phyloP scores from a whole-genome alignment of 2,329 filamentous ascomycete genomes.

The Nemania sp. region DNA sequence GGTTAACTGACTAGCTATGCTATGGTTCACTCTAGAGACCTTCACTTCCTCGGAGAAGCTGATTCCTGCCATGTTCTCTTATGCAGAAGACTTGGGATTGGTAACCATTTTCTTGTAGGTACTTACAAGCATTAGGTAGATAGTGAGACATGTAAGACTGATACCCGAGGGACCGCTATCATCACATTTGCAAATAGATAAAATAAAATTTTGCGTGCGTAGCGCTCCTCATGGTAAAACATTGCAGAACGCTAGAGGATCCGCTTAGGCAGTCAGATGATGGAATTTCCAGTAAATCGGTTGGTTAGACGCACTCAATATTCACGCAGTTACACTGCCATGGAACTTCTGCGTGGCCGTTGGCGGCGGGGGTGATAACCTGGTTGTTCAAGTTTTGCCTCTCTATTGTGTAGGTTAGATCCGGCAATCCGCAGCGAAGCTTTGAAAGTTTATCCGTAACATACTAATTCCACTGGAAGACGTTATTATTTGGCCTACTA shows the following conservation, averaged over 20 bases:
- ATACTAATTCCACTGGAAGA: neutral
- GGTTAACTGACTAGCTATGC: neutral
- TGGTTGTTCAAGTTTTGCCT: neutral
- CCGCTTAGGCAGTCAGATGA: constrained; percentile 11
- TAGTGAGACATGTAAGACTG: constrained; percentile 6
- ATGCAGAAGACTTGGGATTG: constrained; percentile 19
- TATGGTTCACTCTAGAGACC: neutral
- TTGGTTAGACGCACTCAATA: constrained; percentile 13
- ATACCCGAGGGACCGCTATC: neutral
- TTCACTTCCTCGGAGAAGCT: constrained; percentile 36
- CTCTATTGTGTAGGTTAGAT: constrained; percentile 12
- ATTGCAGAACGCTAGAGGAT: constrained; percentile 13
- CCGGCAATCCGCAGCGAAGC: neutral
- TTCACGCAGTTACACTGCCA: constrained; percentile 21
- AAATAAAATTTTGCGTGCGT: constrained; percentile 26
- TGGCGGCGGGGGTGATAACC: constrained; percentile 7
- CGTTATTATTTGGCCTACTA: neutral
- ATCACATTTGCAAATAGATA: neutral
- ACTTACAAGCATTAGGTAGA: neutral
- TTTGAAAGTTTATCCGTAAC: constrained; percentile 2
- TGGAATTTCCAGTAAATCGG: neutral
- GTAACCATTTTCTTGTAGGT: neutral
- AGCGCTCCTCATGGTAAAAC: constrained; percentile 11
- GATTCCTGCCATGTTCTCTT: constrained; percentile 35
- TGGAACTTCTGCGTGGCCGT: constrained; percentile 9